Evolutionary conservation across 352 stramenopile species (phyloP).

Genomic region (Phytophthora sp.): DNA sequence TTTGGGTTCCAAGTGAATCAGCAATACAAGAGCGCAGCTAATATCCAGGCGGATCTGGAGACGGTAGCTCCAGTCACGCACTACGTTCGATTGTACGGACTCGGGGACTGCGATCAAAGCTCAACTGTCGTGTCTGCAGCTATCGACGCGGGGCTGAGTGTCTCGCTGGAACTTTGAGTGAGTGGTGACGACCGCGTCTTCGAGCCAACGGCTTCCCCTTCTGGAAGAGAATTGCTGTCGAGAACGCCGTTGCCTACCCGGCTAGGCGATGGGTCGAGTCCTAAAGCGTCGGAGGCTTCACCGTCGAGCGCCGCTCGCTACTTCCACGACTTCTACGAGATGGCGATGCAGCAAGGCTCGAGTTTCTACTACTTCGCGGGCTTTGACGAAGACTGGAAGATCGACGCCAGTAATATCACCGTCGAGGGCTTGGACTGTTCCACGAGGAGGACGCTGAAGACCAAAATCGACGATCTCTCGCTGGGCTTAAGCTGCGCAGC

Average conservation of each 20-base stretch:
- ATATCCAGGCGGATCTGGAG: slow-evolving; percentile 53
- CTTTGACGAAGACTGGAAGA: slow-evolving; percentile 74
- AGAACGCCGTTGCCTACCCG: slow-evolving; percentile 45
- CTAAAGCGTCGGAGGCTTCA: slow-evolving; percentile 48
- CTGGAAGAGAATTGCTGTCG: slow-evolving; percentile 58
- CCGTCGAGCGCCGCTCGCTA: slow-evolving; percentile 55
- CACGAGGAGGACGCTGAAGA: slow-evolving; percentile 55
- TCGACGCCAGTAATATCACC: slow-evolving; percentile 39
- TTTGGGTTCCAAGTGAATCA: slow-evolving; percentile 50
- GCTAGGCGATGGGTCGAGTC: slow-evolving; percentile 54
- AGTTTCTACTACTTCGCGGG: slow-evolving; percentile 78
- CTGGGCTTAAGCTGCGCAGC: slow-evolving; percentile 22
- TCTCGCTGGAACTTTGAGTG: slow-evolving; percentile 79
- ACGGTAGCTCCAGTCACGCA: slow-evolving; percentile 47
- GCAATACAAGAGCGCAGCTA: slow-evolving; percentile 52
- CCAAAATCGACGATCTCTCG: slow-evolving; percentile 37
- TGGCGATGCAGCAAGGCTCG: slow-evolving; percentile 51
- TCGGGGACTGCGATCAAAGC: slow-evolving; percentile 65
- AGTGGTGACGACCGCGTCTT: slow-evolving; percentile 41
- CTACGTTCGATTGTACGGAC: slow-evolving; percentile 61
- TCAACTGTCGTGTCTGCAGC: slow-evolving; percentile 49
- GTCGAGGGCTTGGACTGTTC: slow-evolving; percentile 77
- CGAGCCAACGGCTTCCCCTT: slow-evolving; percentile 70
- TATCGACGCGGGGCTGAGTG: slow-evolving; percentile 48
- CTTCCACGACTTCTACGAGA: slow-evolving; percentile 59